These are phyloP conservation scores for Ganoderma leucocontextum DNA, from an alignment of 1,284 basidiomycete genomes.

Conservation along the genomic window DNA sequence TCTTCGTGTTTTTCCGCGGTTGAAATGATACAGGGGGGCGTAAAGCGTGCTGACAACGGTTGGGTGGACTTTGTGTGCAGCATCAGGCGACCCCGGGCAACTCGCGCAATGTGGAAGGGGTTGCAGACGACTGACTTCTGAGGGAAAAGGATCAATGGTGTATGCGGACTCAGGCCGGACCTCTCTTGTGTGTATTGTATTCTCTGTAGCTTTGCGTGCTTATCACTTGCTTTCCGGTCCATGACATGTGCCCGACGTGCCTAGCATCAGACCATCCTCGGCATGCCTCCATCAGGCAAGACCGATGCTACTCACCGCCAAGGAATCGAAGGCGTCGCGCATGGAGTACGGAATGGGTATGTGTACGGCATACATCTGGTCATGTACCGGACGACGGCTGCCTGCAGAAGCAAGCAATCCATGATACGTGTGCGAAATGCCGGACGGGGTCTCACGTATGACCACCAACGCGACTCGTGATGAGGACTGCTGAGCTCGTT, in stretches of 20 bases:
- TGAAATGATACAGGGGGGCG: background rate
- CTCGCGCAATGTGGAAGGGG: slow-evolving; percentile 22
- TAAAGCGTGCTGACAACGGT: background rate
- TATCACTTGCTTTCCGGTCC: slow-evolving; percentile 8
- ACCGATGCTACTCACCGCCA: background rate
- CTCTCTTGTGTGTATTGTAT: slow-evolving; percentile 28
- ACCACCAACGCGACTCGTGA: background rate
- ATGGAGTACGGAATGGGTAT: background rate
- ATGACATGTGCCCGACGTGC: background rate
- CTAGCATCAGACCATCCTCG: background rate
- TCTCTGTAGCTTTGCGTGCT: slow-evolving; percentile 24
- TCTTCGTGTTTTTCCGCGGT: too few relatives aligned
- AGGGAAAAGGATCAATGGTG: background rate
- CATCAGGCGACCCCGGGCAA: slow-evolving; percentile 29
- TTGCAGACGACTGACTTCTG: slow-evolving; percentile 22
- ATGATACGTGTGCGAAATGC: background rate
- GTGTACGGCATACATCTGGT: background rate
- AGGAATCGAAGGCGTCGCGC: background rate
- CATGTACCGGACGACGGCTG: background rate
- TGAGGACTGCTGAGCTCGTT: background rate
- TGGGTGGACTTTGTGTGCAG: slow-evolving; percentile 7
- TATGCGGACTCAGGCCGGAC: background rate
- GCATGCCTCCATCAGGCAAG: background rate
- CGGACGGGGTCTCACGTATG: background rate
- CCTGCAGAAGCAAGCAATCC: background rate